Base-by-base conservation (phyloP, 352 stramenopile species). In the Nothophytophthora sp. region DNA sequence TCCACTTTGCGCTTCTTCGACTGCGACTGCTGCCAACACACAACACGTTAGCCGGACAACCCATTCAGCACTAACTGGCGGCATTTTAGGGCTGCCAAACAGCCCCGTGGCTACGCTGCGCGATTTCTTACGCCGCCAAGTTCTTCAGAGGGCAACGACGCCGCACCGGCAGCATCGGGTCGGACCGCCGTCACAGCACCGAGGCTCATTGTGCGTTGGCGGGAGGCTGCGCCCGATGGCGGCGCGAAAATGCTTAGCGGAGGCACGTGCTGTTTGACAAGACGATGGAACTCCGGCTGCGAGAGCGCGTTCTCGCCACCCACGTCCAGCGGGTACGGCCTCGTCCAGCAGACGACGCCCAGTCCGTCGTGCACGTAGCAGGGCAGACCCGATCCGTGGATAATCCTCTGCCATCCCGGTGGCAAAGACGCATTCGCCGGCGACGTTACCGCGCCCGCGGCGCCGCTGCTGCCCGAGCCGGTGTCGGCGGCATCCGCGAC, bases 261-360 rank as follows among this genome's bases (percentile, higher is more conserved):
- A 6, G 81, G 83, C 29, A 90, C 71, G 47, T 92, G 79, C 49
- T 74, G 75, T 50, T 68, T 70, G 8, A 72, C 73, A 13, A 82
- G 51, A 1, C 54, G 49, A 36, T 77, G 43, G 19, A 87, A 70
- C 27, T 87, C 74, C 3, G 55, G 45, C 20, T 68, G 51, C 10
- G 63, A 56, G 18, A 71, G 38, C 18, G 49, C 30, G 35, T 48
- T 60, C 18, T 62, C 51, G 24, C 57, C 40, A 18, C 69, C 43
- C 5, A 70, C 34, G 23, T 75, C 66, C 8, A 90, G 60, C 37
- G 64, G 49, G 42, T 94, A 94, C 28, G 84, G 84, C 38, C 74
- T 60, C 19, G 77, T 82, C 84, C 84, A 94, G 56, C 68, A 76
- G 33, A 94, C 79, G 12, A 90, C 50, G 8, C 68, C 64, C 23